Evolutionary conservation across 225 moss, liverwort and hornwort genomes (phyloP), one percentile per base, ranked within the genome.

Genomic region (Thuidium tamariscinum): DNA sequence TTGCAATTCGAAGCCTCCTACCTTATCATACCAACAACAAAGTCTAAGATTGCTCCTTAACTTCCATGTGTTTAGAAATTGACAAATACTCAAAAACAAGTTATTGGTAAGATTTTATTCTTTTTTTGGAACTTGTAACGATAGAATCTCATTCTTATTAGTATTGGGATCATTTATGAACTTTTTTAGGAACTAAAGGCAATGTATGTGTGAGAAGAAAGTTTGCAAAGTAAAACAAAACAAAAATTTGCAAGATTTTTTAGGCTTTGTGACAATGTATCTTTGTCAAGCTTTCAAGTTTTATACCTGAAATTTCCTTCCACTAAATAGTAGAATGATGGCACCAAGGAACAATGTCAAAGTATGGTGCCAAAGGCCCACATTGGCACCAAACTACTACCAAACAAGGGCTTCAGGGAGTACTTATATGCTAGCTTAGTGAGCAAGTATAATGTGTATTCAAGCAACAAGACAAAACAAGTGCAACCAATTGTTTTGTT

Each of bases 201-300:
- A n/a, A 15, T 52, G 3, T 6, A 9, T 15, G 6, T 8, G 15
- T 23, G 15, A 52, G 52, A 48, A 74, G 4, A 51, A 21, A 11
- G 32, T 0, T 0, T 34, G 1, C 1, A 48, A 49, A 49, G 12
- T 32, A 5, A 17, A 49, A 13, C 4, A 20, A 32, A 32, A 73
- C 49, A 32, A 19, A 32, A 7, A 9, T 11, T 30, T 30, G 10
- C 1, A 49, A 49, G 19, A 32, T 1, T 49, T 1, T 3, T 1
- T 1, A 1, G 0, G 12, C 2, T n/a, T n/a, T n/a, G n/a, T n/a
- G n/a, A 20, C 5, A n/a, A 49, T 22, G 9, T 34, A 9, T 1
- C 2, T n/a, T 2, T 76, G 10, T 34, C 0, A 1, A 0, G 10
- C 23, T 23, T 52, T 10, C 0, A 0, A 36, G 6, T 16, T 23